phyloP scores from a whole-genome alignment of 2,329 filamentous ascomycete species.

The Fusarium newnesense region DNA sequence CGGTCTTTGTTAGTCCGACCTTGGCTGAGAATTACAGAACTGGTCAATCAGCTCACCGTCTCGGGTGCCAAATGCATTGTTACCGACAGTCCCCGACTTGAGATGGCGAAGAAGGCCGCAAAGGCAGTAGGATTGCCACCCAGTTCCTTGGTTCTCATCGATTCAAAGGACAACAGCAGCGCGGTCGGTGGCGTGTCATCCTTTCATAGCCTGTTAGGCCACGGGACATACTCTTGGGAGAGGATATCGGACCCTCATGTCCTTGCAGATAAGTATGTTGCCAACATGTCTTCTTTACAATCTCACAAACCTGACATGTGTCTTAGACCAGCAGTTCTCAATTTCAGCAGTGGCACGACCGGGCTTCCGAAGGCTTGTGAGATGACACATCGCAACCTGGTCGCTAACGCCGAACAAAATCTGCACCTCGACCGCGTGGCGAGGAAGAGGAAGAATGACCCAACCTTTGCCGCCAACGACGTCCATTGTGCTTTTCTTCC shows the following conservation, averaged over 20 bases:
- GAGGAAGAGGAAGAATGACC: not conserved
- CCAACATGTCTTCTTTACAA: rapidly evolving
- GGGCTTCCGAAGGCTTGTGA: constrained; percentile 1
- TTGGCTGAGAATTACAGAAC: not conserved
- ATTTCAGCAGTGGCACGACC: constrained; percentile 13
- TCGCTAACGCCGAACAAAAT: constrained; percentile 14
- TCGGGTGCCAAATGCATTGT: constrained; percentile 10
- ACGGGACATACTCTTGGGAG: not conserved
- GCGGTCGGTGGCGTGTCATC: not conserved
- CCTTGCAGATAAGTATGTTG: not conserved
- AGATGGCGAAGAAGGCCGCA: not conserved
- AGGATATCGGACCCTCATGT: not conserved
- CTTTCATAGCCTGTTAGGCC: not conserved
- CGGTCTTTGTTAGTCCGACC: rapidly evolving
- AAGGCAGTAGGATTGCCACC: not conserved
- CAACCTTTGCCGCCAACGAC: not conserved
- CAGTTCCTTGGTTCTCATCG: not conserved
- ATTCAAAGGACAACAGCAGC: not conserved
- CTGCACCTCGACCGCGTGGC: constrained; percentile 1
- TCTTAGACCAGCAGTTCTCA: not conserved
- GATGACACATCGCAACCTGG: constrained; percentile 2
- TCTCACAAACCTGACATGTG: not conserved
- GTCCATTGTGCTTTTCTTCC: constrained; percentile 5
- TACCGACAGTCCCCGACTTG: not conserved
- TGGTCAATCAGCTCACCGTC: not conserved